Conservation (phyloP, 2,329 filamentous ascomycete species). For the Fusarium multiceps region DNA sequence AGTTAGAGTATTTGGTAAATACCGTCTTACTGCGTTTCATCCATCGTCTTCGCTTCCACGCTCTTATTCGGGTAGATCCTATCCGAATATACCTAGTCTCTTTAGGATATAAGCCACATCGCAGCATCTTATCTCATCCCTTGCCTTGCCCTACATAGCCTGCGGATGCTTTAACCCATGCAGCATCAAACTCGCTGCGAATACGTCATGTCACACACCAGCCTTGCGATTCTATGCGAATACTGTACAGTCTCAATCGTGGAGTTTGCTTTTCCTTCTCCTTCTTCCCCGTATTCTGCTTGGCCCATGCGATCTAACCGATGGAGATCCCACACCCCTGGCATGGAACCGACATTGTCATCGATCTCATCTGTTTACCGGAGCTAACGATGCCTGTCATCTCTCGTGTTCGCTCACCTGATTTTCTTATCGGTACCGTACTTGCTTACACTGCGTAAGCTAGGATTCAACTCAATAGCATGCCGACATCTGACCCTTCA, state of each 20-base stretch:
- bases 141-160: not conserved
- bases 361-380: constrained; percentile 23
- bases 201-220: not conserved
- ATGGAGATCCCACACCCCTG: constrained; percentile 11
- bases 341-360: constrained; percentile 4
- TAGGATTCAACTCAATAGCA: not conserved
- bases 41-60: constrained; percentile 9
- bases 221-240: not conserved
- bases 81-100: constrained; percentile 4
- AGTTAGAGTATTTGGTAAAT: not conserved
- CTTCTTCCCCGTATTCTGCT: not conserved
- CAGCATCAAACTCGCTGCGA: not conserved
- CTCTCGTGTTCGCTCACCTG: constrained; percentile 35
- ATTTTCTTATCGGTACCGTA: not conserved
- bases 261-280: not conserved
- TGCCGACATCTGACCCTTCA: not conserved
- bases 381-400: constrained; percentile 16
- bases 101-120: constrained; percentile 21
- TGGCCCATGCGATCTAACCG: constrained; percentile 14
- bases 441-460: not conserved
- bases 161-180: not conserved
- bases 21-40: not conserved
- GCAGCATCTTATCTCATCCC: constrained; percentile 6
- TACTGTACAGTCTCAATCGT: not conserved
- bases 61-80: constrained; percentile 32